Evolutionary conservation across 768 basidiomycete species (phyloP).

Genomic region (Coprinopsis marcescibilis): DNA sequence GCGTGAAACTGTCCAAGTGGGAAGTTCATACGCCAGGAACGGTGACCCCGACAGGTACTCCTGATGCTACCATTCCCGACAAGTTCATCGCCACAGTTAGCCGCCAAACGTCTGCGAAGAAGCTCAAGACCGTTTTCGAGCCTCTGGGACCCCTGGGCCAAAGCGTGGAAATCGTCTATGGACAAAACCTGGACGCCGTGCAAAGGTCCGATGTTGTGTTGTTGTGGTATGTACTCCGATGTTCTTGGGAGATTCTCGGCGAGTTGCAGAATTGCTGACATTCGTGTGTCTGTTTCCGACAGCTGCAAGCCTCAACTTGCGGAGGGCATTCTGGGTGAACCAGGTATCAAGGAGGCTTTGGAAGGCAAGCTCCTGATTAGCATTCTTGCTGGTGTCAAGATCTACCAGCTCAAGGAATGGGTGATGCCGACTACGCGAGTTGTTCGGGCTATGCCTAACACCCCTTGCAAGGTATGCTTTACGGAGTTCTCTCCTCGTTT

Average conservation of each 20-base stretch:
- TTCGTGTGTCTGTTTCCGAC: conserved; percentile 8
- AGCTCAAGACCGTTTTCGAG: conserved; percentile 57
- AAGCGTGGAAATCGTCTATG: conserved; percentile 65
- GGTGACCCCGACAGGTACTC: conserved; percentile 17
- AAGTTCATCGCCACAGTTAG: conserved; percentile 86
- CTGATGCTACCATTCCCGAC: conserved; percentile 67
- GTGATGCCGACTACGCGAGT: conserved; percentile 75
- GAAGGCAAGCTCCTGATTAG: conserved; percentile 91
- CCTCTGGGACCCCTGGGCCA: conserved; percentile 53
- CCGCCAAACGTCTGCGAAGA: conserved; percentile 66
- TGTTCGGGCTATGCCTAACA: conserved; percentile 97
- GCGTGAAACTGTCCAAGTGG: conserved; percentile 25
- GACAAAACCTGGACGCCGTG: conserved; percentile 67
- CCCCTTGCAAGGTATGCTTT: conserved; percentile 80
- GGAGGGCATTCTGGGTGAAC: conserved; percentile 59
- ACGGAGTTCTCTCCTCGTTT: not conserved
- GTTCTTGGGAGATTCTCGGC: not conserved
- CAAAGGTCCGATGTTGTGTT: conserved; percentile 77
- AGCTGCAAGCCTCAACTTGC: conserved; percentile 96
- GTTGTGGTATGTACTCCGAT: conserved; percentile 58
- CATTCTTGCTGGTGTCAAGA: conserved; percentile 95
- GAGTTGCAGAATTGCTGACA: not conserved
- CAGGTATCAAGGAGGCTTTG: conserved; percentile 78
- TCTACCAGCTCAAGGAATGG: conserved; percentile 71
- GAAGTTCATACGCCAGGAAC: conserved; percentile 31